phyloP scores from a whole-genome alignment of 768 basidiomycete species.

The Termitomyces sp. region DNA sequence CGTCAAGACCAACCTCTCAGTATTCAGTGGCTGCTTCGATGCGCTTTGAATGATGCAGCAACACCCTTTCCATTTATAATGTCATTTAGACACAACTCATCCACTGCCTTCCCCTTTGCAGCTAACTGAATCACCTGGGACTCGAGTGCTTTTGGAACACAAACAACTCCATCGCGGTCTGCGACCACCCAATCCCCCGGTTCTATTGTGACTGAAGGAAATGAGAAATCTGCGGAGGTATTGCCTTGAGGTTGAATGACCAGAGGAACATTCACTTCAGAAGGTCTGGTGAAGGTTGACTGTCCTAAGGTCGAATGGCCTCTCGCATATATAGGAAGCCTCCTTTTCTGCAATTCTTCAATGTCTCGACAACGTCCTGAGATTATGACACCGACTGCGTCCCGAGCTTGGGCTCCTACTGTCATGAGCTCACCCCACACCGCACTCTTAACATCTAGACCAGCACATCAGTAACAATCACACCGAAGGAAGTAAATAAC shows the following conservation, averaged over 20 bases:
- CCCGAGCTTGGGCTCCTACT: slow-evolving; percentile 70
- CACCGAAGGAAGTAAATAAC: slow-evolving; percentile 8
- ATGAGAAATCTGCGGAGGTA: slow-evolving; percentile 25
- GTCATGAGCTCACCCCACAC: slow-evolving; percentile 95
- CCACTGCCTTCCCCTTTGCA: slow-evolving; percentile 52
- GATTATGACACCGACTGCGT: slow-evolving; percentile 70
- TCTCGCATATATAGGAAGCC: slow-evolving; percentile 79
- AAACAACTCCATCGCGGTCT: slow-evolving; percentile 87
- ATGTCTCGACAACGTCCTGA: slow-evolving; percentile 85
- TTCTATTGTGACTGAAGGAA: slow-evolving; percentile 51
- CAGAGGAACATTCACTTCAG: slow-evolving; percentile 66
- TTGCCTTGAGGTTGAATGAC: slow-evolving; percentile 37
- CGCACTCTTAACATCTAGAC: slow-evolving; percentile 66
- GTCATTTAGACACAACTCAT: slow-evolving; percentile 68
- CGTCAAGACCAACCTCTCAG: neutral
- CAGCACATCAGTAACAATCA: slow-evolving; percentile 13
- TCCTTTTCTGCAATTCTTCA: slow-evolving; percentile 60
- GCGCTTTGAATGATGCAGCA: slow-evolving; percentile 69
- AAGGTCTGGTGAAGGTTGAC: slow-evolving; percentile 76
- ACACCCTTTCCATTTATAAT: slow-evolving; percentile 72
- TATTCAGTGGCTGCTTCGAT: slow-evolving; percentile 39
- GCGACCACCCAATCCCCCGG: slow-evolving; percentile 84
- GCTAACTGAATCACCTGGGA: slow-evolving; percentile 54
- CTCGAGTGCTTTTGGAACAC: slow-evolving; percentile 53
- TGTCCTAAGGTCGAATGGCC: slow-evolving; percentile 84